Percentiles rank a stretch among this genome's conserved stretches.
Evolutionary conservation across 75 land plant genomes (phyloP).

Genomic region (Sequoia sempervirens): DNA sequence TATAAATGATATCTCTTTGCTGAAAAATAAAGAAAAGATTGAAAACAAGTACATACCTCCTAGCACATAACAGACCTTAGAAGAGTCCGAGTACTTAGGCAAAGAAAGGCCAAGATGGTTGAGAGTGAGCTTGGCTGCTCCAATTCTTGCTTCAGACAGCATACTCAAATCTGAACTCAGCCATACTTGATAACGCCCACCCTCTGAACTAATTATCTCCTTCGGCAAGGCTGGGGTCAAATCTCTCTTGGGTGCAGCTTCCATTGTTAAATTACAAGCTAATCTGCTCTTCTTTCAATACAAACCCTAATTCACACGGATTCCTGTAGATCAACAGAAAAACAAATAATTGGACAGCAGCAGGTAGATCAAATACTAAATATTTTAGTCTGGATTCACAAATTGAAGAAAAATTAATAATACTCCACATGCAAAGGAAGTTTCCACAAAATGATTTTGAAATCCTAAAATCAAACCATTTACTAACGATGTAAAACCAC

Average conservation of each 20-base stretch:
- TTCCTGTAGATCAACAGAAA: no score
- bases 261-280: not conserved
- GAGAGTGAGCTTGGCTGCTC: slow-evolving; percentile 58
- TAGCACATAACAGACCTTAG: slow-evolving; percentile 72
- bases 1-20: not conserved
- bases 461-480: no score
- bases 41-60: slow-evolving; percentile 42
- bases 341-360: no score
- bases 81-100: slow-evolving; percentile 67
- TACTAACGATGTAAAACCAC: no score
- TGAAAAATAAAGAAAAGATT: not conserved
- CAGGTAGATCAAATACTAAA: no score
- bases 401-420: no score
- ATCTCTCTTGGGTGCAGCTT: slow-evolving; percentile 22
- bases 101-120: slow-evolving; percentile 47
- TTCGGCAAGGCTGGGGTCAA: slow-evolving; percentile 41
- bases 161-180: slow-evolving; percentile 43
- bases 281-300: no score
- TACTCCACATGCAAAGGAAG: no score
- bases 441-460: no score
- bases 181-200: slow-evolving; percentile 61
- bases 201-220: slow-evolving; percentile 43
- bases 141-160: slow-evolving; percentile 51
- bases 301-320: no score
- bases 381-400: no score